Evolutionary conservation across 2,329 filamentous ascomycete species (phyloP), one percentile per base, ranked within the genome.

Genomic region (Fusarium cicatricum): DNA sequence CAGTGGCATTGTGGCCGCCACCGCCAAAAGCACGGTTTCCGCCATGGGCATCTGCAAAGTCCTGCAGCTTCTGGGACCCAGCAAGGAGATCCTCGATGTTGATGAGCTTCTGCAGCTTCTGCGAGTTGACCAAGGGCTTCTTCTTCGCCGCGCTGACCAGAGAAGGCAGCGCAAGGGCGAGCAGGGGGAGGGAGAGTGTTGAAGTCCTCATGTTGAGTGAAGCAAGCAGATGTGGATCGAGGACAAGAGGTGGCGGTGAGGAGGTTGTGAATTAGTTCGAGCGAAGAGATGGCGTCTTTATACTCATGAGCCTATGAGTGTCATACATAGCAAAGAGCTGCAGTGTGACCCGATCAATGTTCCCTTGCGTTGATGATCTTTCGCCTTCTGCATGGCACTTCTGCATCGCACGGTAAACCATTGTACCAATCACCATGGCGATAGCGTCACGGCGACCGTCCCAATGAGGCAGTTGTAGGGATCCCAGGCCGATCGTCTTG

Each of bases 1-100:
- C 73, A 6, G 78, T 82, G 47, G 74, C 73, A 50, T 80, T 78
- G 71, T 80, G 78, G 47, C 79, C 79, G 29, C 65, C 67, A 51
- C 76, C 72, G 38, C 77, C 78, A 47, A 81, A 80, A 42, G 72
- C 76, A 26, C 79, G 78, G 65, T 75, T 79, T 37, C 75, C 73
- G 28, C 66, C 74, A 50, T 79, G 71, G 29, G 74, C 73, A 21
- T 76, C 70, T 17, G 80, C 78, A 43, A 82, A 71, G 59, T 75
- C 72, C 62, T 80, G 74, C 2, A 82, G 75, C 65, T 75, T 76
- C 62, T 80, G 70, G 6, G 79, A 75, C 29, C 77, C 77, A 5
- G 71, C 72, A 29, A 80, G 70, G 26, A 82, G 75, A 46, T 74
- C 72, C 17, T 77, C 70, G 59, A 76, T 65, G 32, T 66, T 75